A percentile compares a stretch with the other conserved stretches of the same genome.
Conservation (phyloP, 768 basidiomycete species). For the Serendipita sp. region DNA sequence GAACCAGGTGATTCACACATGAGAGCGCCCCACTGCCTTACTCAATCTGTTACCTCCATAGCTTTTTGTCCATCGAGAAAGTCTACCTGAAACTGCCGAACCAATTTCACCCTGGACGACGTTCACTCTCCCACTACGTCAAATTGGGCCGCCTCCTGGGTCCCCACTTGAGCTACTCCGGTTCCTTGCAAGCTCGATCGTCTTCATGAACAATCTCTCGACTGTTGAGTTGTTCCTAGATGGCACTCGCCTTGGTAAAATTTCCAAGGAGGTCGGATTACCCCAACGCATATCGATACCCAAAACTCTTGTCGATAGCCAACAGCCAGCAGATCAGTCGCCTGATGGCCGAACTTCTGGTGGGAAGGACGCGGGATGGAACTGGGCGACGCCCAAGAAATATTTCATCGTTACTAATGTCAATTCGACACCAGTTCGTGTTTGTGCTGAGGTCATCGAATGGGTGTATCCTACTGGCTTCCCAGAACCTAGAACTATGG, state of each 20-base stretch:
- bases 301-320: conserved; percentile 30
- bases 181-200: conserved; percentile 80
- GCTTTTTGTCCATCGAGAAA: conserved; percentile 72
- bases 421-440: conserved; percentile 47
- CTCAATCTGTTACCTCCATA: conserved; percentile 18
- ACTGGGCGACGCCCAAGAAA: background rate
- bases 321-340: background rate
- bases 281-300: conserved; percentile 38
- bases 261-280: conserved; percentile 46
- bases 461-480: conserved; percentile 53
- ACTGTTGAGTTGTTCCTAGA: conserved; percentile 74
- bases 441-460: conserved; percentile 67
- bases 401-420: conserved; percentile 39
- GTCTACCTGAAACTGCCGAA: conserved; percentile 28
- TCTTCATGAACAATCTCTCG: conserved; percentile 72
- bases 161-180: conserved; percentile 71
- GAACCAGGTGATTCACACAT: conserved; percentile 35
- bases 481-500: too few species aligned
- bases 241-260: conserved; percentile 47
- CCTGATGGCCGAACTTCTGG: background rate
- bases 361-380: background rate
- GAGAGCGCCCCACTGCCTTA: background rate
- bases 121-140: conserved; percentile 78
- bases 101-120: conserved; percentile 50
- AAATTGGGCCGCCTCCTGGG: conserved; percentile 60